A percentile compares a stretch with the other conserved stretches of the same genome.
These are phyloP conservation scores for Pleoardoris graminearum DNA, from an alignment of 2,329 filamentous ascomycete genomes.

Conservation along the genomic window DNA sequence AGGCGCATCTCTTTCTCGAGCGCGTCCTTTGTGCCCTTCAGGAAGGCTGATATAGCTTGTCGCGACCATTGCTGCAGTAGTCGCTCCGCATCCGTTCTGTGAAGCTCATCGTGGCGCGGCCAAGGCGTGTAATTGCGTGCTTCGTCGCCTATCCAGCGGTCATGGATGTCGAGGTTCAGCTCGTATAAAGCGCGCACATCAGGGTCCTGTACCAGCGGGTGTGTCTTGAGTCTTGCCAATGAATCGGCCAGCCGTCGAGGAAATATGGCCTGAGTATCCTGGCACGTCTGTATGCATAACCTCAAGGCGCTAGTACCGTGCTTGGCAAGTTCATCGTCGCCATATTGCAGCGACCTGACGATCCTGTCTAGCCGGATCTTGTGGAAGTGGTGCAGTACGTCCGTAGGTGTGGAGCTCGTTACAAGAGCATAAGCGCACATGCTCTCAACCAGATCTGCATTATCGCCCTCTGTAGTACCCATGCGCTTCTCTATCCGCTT, in stretches of 20 bases:
- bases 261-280: slow-evolving; percentile 75
- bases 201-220: slow-evolving; percentile 71
- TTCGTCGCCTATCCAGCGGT: slow-evolving; percentile 79
- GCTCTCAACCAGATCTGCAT: slow-evolving; percentile 64
- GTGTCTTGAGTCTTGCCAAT: slow-evolving; percentile 68
- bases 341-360: slow-evolving; percentile 60
- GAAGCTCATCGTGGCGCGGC: slow-evolving; percentile 74
- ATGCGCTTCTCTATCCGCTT: slow-evolving; percentile 63
- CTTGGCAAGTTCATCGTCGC: slow-evolving; percentile 50
- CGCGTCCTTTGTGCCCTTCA: slow-evolving; percentile 64
- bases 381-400: slow-evolving; percentile 79
- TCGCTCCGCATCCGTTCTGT: slow-evolving; percentile 46
- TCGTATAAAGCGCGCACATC: slow-evolving; percentile 68
- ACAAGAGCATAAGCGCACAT: slow-evolving; percentile 81
- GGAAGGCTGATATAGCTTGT: slow-evolving; percentile 44
- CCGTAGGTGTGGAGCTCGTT: slow-evolving; percentile 76
- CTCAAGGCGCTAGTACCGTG: slow-evolving; percentile 67
- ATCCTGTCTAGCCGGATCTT: slow-evolving; percentile 72
- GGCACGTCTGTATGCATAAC: slow-evolving; percentile 75
- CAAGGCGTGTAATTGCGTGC: slow-evolving; percentile 85
- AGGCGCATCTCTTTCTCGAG: slow-evolving; percentile 67
- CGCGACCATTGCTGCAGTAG: slow-evolving; percentile 48
- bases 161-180: slow-evolving; percentile 75
- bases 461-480: slow-evolving; percentile 43
- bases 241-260: slow-evolving; percentile 72